Evolutionary conservation across 257 asterid genomes (phyloP), one percentile per base, ranked within the genome.

Genomic region (Buddleja alternifolia): DNA sequence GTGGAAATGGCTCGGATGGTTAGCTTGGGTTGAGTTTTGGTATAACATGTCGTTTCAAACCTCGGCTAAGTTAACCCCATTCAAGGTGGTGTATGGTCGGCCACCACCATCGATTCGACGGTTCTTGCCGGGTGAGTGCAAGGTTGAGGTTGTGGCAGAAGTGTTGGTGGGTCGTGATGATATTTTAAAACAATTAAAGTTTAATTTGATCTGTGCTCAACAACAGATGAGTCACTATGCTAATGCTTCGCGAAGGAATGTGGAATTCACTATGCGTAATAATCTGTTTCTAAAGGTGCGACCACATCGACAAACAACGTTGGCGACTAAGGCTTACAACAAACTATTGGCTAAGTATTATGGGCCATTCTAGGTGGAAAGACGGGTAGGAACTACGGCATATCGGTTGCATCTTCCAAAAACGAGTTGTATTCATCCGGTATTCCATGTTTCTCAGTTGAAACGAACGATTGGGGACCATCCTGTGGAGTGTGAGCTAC

Each of bases 381-480:
- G 4, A 8, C 62, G 62, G 37, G 20, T 56, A 15, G 62, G 62
- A 1, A 9, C 62, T 7, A 11, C 4, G 2, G 62, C 62, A 2
- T 56, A 56, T 25, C 16, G 16, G 62, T 11, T 56, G 62, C 34
- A 11, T 7, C 40, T 56, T 1, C 62, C 62, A 12, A 9, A n/a
- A n/a, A n/a, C n/a, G n/a, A n/a, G n/a, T n/a, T n/a, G n/a, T n/a
- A n/a, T n/a, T n/a, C n/a, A n/a, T 24, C 36, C 34, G 4, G 62
- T 56, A 6, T 21, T 56, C 4, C 62, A 56, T 24, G 62, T 56
- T 25, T 56, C 62, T 4, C 57, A 51, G 15, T 21, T n/a, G 57
- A 14, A 17, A 3, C 16, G n/a, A 21, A 20, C 15, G 23, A 21
- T 51, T 8, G 20, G 57, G 10, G 57, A 51, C 15, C 57, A 51